These are phyloP conservation scores for Sordariomycetes sp. DNA, from an alignment of 2,329 filamentous ascomycete genomes.

Conservation along the genomic window DNA sequence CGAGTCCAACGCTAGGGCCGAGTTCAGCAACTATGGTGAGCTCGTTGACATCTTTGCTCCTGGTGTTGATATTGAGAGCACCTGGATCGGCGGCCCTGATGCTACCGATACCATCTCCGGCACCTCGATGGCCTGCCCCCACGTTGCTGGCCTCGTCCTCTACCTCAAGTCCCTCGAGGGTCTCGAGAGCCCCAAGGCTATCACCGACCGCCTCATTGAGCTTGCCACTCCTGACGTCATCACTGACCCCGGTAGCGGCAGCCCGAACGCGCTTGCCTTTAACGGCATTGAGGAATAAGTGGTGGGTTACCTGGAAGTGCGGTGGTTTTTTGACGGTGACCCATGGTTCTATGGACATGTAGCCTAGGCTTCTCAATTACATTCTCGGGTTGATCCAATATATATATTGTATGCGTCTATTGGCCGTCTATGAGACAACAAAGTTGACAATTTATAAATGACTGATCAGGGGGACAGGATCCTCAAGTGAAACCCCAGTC, in stretches of 20 bases:
- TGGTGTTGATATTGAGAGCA: constrained; percentile 31
- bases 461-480: constrained; percentile 4
- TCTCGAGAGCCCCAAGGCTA: constrained; percentile 26
- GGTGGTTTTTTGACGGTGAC: too few species aligned
- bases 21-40: constrained; percentile 39
- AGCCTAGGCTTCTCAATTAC: too few species aligned
- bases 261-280: constrained; percentile 42
- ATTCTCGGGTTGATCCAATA: too few species aligned
- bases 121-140: constrained; percentile 52
- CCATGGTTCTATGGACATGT: too few species aligned
- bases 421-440: too few species aligned
- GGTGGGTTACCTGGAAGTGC: too few species aligned
- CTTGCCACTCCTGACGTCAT: constrained; percentile 29
- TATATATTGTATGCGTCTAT: too few species aligned
- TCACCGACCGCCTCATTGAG: constrained; percentile 33
- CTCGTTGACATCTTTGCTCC: constrained; percentile 40
- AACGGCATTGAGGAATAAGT: too few species aligned
- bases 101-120: constrained; percentile 39
- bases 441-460: too few species aligned
- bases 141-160: constrained; percentile 44
- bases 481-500: too few species aligned
- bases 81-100: constrained; percentile 30
- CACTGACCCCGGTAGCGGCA: constrained; percentile 27
- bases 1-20: constrained; percentile 22
- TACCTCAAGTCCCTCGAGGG: constrained; percentile 34